Percentiles rank a stretch among this genome's conserved stretches.
phyloP scores from a whole-genome alignment of 1,284 basidiomycete genomes.

The Pisolithus thermaeus region DNA sequence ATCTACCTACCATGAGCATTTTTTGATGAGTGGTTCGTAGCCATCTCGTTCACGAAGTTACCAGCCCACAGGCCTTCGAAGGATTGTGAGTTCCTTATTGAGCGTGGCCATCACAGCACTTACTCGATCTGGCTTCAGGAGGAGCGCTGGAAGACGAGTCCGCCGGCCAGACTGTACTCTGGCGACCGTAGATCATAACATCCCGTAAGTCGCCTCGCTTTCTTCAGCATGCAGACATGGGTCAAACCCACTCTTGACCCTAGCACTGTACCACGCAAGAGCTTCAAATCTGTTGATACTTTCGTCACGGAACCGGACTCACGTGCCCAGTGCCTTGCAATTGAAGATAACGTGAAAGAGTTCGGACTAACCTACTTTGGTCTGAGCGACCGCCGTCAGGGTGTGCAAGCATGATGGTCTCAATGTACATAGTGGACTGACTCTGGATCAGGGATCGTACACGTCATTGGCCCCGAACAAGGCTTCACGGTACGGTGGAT shows the following conservation, averaged over 20 bases:
- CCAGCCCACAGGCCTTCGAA: constrained; percentile 94
- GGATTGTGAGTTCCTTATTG: constrained; percentile 59
- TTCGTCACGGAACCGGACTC: constrained; percentile 91
- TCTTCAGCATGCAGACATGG: neutral
- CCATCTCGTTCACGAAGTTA: constrained; percentile 94
- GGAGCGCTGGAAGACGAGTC: constrained; percentile 77
- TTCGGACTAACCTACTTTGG: constrained; percentile 96
- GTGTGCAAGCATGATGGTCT: constrained; percentile 32
- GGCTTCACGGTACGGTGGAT: constrained; percentile 71
- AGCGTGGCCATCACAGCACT: neutral
- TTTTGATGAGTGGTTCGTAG: constrained; percentile 36
- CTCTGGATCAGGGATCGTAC: constrained; percentile 72
- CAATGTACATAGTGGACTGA: constrained; percentile 4
- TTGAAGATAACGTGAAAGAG: constrained; percentile 94
- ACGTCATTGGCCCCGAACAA: constrained; percentile 95
- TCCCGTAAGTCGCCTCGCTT: constrained; percentile 65
- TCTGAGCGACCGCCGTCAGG: constrained; percentile 86
- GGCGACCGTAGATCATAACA: constrained; percentile 93
- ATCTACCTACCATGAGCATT: neutral
- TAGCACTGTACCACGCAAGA: constrained; percentile 84
- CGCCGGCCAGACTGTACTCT: constrained; percentile 92
- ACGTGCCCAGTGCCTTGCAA: constrained; percentile 82
- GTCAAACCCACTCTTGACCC: constrained; percentile 6
- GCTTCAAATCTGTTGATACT: constrained; percentile 67
- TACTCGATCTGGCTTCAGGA: constrained; percentile 37